Percentiles rank a stretch among this genome's conserved stretches.
Evolutionary conservation across 129 eudicot species (phyloP).

Genomic region (Artemisia annua): DNA sequence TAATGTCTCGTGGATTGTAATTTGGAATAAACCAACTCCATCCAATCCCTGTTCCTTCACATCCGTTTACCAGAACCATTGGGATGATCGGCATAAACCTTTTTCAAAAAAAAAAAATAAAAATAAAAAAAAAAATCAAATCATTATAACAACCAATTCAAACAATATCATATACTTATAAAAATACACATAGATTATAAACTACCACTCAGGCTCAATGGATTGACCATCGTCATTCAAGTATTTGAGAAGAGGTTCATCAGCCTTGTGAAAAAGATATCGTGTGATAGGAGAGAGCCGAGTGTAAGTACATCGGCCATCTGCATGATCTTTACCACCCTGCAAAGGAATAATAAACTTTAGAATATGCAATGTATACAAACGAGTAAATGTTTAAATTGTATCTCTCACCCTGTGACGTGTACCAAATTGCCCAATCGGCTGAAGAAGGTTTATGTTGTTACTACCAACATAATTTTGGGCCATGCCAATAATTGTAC

Average conservation of each 20-base stretch:
- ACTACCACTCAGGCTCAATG: conserved; percentile 82
- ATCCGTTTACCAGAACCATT: conserved; percentile 82
- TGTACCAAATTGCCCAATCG: conserved; percentile 88
- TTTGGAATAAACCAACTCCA: conserved; percentile 89
- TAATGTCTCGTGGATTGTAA: conserved; percentile 78
- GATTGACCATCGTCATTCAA: conserved; percentile 75
- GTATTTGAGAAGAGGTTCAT: conserved; percentile 73
- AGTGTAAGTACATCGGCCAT: conserved; percentile 66
- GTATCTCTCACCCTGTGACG: conserved; percentile 59
- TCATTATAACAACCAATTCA: neutral
- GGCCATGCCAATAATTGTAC: conserved; percentile 95
- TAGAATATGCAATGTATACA: neutral
- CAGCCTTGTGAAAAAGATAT: conserved; percentile 69
- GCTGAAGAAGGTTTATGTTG: conserved; percentile 73
- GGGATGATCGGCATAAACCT: conserved; percentile 89
- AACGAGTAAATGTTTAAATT: neutral
- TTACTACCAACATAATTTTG: conserved; percentile 83
- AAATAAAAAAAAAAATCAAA: neutral
- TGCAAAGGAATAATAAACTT: conserved; percentile 14
- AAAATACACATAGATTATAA: neutral
- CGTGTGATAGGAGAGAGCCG: conserved; percentile 61
- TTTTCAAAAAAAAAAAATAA: conserved; percentile 10
- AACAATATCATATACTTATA: neutral
- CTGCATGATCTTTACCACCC: conserved; percentile 98
- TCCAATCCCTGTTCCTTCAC: conserved; percentile 97